Percentiles rank a stretch among this genome's conserved stretches.
Evolutionary conservation across 331 rosid genomes (phyloP).

Genomic region (Rhamnella rubrinervis): DNA sequence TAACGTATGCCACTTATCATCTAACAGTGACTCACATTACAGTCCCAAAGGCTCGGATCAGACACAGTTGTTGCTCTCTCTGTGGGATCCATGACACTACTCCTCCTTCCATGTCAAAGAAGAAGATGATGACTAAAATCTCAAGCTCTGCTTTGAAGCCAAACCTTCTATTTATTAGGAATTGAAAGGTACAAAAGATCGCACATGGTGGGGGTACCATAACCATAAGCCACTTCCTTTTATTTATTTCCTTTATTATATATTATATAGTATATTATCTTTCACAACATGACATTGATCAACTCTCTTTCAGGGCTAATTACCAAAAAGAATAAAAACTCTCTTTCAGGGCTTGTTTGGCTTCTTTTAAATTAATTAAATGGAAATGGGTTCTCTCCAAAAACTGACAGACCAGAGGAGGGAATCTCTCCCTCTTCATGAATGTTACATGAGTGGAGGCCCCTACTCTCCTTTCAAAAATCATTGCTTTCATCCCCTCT

Average conservation of each 20-base stretch:
- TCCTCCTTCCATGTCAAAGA: conserved; percentile 7
- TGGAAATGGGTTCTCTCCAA: conserved; percentile 21
- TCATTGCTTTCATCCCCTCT: conserved; percentile 1
- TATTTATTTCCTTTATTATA: background rate
- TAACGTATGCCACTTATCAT: conserved; percentile 2
- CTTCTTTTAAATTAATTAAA: background rate
- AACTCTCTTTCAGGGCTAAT: conserved; percentile 13
- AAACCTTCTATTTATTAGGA: background rate
- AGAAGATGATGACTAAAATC: no score
- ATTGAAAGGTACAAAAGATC: conserved; percentile 11
- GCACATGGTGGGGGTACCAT: conserved; percentile 19
- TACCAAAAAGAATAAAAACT: no score
- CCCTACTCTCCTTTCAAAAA: conserved; percentile 19
- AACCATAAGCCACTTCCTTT: conserved; percentile 12
- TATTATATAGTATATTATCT: background rate
- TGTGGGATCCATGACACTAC: conserved; percentile 21
- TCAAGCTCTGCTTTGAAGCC: no score
- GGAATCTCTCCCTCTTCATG: conserved; percentile 33
- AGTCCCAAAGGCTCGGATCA: background rate
- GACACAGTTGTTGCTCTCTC: conserved; percentile 1
- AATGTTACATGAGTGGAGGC: conserved; percentile 47
- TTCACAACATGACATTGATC: background rate
- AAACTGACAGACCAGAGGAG: conserved; percentile 8
- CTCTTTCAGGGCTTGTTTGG: conserved; percentile 1
- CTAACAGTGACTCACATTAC: conserved; percentile 13